Evolutionary conservation across 1,284 basidiomycete genomes (phyloP).

Genomic region (Austroboletus novae-zelandiae): DNA sequence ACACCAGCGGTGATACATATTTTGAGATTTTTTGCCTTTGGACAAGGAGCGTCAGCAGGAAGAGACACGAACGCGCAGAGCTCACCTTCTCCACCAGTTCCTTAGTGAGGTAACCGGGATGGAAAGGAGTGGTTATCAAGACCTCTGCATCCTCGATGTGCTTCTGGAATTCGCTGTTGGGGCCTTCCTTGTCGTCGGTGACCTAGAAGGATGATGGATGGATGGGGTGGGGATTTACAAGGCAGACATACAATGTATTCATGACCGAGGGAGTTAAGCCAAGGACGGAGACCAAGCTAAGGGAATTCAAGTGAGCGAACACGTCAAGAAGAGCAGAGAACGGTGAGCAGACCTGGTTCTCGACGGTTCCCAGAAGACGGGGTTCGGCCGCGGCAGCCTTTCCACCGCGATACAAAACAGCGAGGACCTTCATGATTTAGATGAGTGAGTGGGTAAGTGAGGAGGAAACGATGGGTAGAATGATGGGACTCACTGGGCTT

Average conservation of each 20-base stretch:
- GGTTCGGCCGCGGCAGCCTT: constrained; percentile 48
- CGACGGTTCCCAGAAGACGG: constrained; percentile 52
- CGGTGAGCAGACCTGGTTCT: constrained; percentile 42
- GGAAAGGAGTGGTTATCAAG: constrained; percentile 91
- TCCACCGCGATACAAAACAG: constrained; percentile 42
- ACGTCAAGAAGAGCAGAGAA: background rate
- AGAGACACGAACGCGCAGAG: constrained; percentile 3
- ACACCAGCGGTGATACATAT: constrained; percentile 93
- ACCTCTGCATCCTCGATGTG: constrained; percentile 81
- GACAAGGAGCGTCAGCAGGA: background rate
- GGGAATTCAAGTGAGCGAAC: background rate
- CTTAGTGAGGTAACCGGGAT: constrained; percentile 84
- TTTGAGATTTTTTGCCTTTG: constrained; percentile 87
- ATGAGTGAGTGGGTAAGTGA: background rate
- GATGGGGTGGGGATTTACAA: background rate
- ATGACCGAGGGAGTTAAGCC: constrained; percentile 76
- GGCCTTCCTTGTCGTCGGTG: constrained; percentile 86
- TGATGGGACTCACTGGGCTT: background rate
- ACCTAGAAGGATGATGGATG: constrained; percentile 43
- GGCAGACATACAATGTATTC: constrained; percentile 58
- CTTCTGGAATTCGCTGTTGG: constrained; percentile 84
- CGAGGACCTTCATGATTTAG: constrained; percentile 36
- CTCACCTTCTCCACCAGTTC: constrained; percentile 65
- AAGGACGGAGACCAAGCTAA: constrained; percentile 71
- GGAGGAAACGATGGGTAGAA: background rate